phyloP scores from a whole-genome alignment of 495 filamentous ascomycete species.

The Neurospora sublineolata region DNA sequence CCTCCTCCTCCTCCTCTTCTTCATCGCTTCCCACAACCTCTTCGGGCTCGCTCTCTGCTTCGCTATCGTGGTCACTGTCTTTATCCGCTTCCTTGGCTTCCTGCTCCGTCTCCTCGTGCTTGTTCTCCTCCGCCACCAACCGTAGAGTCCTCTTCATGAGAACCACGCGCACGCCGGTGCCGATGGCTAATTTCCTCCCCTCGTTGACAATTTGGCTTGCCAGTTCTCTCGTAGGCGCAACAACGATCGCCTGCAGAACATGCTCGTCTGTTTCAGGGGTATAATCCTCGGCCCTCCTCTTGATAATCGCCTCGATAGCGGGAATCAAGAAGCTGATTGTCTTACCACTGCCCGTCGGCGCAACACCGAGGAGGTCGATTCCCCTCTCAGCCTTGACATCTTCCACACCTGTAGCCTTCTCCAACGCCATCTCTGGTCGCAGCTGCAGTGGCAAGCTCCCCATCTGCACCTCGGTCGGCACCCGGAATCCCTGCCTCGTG shows the following conservation, averaged over 20 bases:
- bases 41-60: conserved; percentile 11
- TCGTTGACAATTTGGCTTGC: conserved; percentile 89
- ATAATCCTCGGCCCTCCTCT: conserved; percentile 26
- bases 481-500: conserved; percentile 65
- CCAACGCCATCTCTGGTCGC: conserved; percentile 32
- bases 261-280: conserved; percentile 24
- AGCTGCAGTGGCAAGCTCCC: conserved; percentile 71
- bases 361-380: conserved; percentile 72
- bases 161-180: conserved; percentile 69
- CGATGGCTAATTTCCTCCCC: conserved; percentile 63
- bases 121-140: conserved; percentile 38
- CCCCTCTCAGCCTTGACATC: conserved; percentile 19
- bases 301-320: conserved; percentile 61
- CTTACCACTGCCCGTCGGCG: conserved; percentile 96
- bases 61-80: conserved; percentile 9
- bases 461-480: conserved; percentile 90
- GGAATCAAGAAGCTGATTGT: conserved; percentile 87
- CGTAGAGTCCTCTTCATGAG: conserved; percentile 78
- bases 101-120: conserved; percentile 29
- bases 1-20: conserved; percentile 26
- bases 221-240: conserved; percentile 89
- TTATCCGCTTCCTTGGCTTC: conserved; percentile 26
- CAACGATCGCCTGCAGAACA: conserved; percentile 55
- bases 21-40: conserved; percentile 22
- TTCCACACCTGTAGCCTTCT: conserved; percentile 11